Evolutionary conservation across 345 rosid species (phyloP), one percentile per base, ranked within the genome.

Genomic region (Eucalyptus sp.): DNA sequence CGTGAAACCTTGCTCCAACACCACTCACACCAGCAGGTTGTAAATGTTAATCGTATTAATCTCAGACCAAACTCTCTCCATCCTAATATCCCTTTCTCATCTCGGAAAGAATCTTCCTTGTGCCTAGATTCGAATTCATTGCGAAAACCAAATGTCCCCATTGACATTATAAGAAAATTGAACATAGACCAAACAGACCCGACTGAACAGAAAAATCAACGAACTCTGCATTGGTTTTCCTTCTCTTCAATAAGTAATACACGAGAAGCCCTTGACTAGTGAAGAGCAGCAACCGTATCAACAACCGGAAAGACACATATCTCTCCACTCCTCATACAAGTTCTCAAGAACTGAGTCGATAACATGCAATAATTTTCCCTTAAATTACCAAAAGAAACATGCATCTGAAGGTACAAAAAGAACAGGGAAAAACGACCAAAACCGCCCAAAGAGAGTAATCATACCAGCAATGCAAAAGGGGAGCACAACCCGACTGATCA

Each of bases 391-490:
- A 10, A 76, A 76, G 48, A 76, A 76, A 41, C 83, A 76, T 10
- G 43, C 83, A 18, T 17, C 24, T 8, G 46, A 71, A 37, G 48
- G 48, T 11, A 37, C 83, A 87, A 27, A 31, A 50, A 48, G 64
- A 66, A 84, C 11, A 54, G 87, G 25, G 84, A 12, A 60, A 86
- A 71, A 17, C n/a, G 52, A 85, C 46, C 46, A 46, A 54, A 58
- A 64, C 20, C 25, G 54, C 18, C 27, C 60, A 37, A 31, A 52
- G 88, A 43, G 54, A 83, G 10, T 83, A n/a, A 44, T 22, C 31
- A 31, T 85, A 86, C 99, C 99, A 97, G 92, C 98, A 98, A 68
- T 88, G 93, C 64, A 97, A 60, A 88, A 97, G 92, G 44, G 99
- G 94, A 85, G 88, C 71, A 91, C 95, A 94, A 44, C 96, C 95